Base-by-base conservation (phyloP, 176 grass and related monocot species). In the Aegilops speltoides region DNA sequence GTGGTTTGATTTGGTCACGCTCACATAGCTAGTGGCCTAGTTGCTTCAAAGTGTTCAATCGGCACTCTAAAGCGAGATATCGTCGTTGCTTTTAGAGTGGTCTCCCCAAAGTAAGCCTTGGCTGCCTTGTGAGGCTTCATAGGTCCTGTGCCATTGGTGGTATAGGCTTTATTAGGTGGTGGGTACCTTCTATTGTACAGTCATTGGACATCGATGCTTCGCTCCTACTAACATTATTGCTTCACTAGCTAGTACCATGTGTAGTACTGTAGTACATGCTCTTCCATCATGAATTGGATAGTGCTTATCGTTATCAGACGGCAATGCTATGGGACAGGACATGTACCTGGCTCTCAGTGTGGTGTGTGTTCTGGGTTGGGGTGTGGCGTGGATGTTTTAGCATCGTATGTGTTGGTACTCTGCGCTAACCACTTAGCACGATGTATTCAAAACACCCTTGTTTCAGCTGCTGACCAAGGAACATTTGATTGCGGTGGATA, bases 131-230 rank as follows among this genome's bases (percentile, higher is more conserved):
- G 68, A 64, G 38, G 38, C 17, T 60, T 11, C 26, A 10, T 50
- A 85, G 82, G 86, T 16, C 25, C 64, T 61, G 78, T 76, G n/a
- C 76, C 40, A 72, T 50, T 77, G 64, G 77, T 52, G 23, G 29
- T 72, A 32, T 76, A 20, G 20, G 43, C 70, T 91, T 88, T 88
- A 54, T 76, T 81, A 84, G 81, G 82, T 84, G 41, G 68, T 24
- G 10, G 46, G 4, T 63, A 63, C 77, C 82, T 77, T 91, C 34
- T 54, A 19, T 23, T 50, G 22, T 40, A 83, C 68, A 34, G 57
- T 87, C 38, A 88, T 52, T 54, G 48, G 69, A 32, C 36, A 40
- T 22, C 4, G 25, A 68, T 75, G 45, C 64, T 77, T 38, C 6
- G 16, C 37, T 81, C 83, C 22, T 81, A 38, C 22, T 81, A 38